Evolutionary conservation across 73 alveolate species (phyloP).

Genomic region (Uronychia binucleata): DNA sequence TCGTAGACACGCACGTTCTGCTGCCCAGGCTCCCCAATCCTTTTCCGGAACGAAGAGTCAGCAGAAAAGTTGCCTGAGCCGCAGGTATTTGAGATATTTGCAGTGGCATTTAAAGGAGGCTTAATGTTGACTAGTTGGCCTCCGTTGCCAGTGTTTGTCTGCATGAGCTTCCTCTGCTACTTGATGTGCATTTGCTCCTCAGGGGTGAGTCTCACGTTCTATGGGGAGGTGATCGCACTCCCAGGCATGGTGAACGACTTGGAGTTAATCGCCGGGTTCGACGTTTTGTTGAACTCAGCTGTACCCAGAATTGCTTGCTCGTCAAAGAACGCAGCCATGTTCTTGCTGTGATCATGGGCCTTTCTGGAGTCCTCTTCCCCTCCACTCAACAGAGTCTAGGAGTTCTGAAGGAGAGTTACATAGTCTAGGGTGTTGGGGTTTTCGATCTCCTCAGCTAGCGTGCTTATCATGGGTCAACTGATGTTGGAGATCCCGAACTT

Average conservation of each 20-base stretch:
- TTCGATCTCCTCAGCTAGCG: not conserved
- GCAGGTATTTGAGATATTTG: not conserved
- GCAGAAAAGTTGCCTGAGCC: not conserved
- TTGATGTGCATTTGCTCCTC: not conserved
- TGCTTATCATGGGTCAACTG: not conserved
- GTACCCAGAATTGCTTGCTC: not conserved
- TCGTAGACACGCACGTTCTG: not conserved
- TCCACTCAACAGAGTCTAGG: not conserved
- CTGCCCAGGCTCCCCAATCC: not conserved
- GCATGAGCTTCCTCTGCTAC: too few relatives aligned
- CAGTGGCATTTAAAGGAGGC: not conserved
- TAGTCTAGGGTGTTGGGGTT: not conserved
- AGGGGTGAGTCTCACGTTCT: not conserved
- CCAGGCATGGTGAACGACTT: conserved; percentile 1
- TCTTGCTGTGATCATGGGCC: conserved; percentile 1
- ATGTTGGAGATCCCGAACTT: not conserved
- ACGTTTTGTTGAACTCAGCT: not conserved
- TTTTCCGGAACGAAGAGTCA: not conserved
- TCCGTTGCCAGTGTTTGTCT: not conserved
- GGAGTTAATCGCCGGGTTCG: not conserved
- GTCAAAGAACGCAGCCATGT: not conserved
- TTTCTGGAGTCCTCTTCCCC: not conserved
- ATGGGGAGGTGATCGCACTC: not conserved
- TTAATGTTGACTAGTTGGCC: not conserved
- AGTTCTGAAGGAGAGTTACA: not conserved